Evolutionary conservation across 441 rosid genomes (phyloP), one percentile per base, ranked within the genome.

Genomic region (Manihot esculenta): DNA sequence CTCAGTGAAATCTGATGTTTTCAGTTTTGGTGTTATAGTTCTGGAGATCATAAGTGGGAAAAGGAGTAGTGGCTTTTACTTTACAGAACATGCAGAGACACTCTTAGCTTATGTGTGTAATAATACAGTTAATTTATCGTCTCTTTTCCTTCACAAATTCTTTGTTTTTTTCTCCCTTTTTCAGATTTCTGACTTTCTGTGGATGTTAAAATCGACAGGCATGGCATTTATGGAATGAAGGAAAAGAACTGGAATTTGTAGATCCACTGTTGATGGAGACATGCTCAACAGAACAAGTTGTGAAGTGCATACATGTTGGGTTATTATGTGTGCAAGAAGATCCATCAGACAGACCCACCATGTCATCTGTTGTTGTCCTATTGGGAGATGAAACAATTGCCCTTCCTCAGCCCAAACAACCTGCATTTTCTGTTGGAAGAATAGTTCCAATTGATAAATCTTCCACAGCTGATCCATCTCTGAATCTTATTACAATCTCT

Each of bases 251-350:
- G 49, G 73, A 78, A 30, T 21, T 83, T 12, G 9, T 65, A 10
- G 80, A 83, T 58, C 64, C 82, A 3, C 11, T 42, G n/a, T 15
- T 79, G 64, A 9, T 64, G 49, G 71, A 69, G 17, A 62, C 80
- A n/a, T 59, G 72, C 24, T 45, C 57, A 18, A 44, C 5, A 1
- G 9, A 20, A 5, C 73, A 80, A 68, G 75, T 74, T 6, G 15
- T 58, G n/a, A 78, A 70, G 49, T 82, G 84, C 70, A 70, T 84
- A 0, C 85, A 80, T 21, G 50, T 80, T 9, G 81, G 82, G 10
- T 74, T 84, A 0, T 51, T 86, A 20, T 82, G 89, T 50, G 83
- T 84, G 51, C 87, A 80, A 62, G 77, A 83, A 58, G 79, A 85
- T 74, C 83, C 81, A 24, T 57, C 51, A 38, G 76, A 69, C 13